Conservation (phyloP, 1,284 basidiomycete species). For the Sanghuangporus baumii region DNA sequence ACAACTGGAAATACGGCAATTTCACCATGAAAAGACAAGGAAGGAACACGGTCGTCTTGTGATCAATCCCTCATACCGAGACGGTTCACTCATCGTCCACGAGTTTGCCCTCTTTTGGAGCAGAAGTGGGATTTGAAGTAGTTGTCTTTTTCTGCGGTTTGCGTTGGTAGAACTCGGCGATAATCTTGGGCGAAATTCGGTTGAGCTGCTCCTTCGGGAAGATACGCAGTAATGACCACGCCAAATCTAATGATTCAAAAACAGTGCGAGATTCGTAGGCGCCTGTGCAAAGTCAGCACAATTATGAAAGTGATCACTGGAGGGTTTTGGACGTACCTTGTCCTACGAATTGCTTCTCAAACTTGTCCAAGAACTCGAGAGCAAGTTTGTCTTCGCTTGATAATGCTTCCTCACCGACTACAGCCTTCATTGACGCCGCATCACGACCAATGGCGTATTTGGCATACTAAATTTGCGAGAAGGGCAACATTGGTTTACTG, state of each 20-base stretch:
- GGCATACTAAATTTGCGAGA: slow-evolving; percentile 61
- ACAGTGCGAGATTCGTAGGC: slow-evolving; percentile 95
- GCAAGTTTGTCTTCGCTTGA: slow-evolving; percentile 92
- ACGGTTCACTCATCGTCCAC: slow-evolving; percentile 37
- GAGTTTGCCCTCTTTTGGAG: slow-evolving; percentile 49
- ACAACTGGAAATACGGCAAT: too few species aligned
- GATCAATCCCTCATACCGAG: too few species aligned
- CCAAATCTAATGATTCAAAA: slow-evolving; percentile 96
- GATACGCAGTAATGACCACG: slow-evolving; percentile 94
- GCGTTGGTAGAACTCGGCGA: slow-evolving; percentile 80
- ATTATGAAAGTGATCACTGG: background rate
- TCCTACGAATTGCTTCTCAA: slow-evolving; percentile 91
- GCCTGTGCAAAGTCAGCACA: slow-evolving; percentile 39
- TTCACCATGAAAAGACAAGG: too few species aligned
- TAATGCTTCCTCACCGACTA: slow-evolving; percentile 97
- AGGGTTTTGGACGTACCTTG: slow-evolving; percentile 56
- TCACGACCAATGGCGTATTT: slow-evolving; percentile 98
- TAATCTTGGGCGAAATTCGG: slow-evolving; percentile 90
- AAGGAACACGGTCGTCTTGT: too few species aligned
- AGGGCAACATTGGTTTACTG: background rate
- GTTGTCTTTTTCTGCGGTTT: slow-evolving; percentile 64
- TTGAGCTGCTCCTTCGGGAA: slow-evolving; percentile 99
- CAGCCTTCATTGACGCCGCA: slow-evolving; percentile 98
- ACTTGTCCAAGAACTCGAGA: slow-evolving; percentile 90
- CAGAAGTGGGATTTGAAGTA: slow-evolving; percentile 35